Base-by-base conservation (phyloP, 371 early-diverging fungal species). In the Cokeromyces recurvatus region DNA sequence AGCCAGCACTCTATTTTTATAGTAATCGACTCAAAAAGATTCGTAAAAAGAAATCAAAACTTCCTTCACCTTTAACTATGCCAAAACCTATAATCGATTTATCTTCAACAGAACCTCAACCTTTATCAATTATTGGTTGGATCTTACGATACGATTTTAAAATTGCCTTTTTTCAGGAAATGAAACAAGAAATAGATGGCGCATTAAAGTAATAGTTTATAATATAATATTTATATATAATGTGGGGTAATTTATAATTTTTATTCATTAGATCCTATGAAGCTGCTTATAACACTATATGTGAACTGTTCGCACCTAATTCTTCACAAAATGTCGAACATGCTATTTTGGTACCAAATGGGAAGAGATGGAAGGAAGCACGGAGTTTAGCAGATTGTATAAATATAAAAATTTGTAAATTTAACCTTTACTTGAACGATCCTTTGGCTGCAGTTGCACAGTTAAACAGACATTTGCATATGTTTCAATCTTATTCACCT, bases 71-170 rank as follows among this genome's bases (percentile, higher is more conserved):
- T 12, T 43, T 78, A 0, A 61, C 74, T 2, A 42, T 57, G 6
- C 51, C 57, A 9, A 56, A 55, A 37, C 54, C 52, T n/a, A 51
- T 47, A 29, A 52, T 40, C 19, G 66, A 56, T 42, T 43, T 53
- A 10, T 71, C 62, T 16, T 63, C 59, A 12, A 52, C 42, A 1
- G 67, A 59, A 32, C 57, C 73, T 12, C 72, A 74, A 22, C 71
- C 73, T 0, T 64, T 84, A 12, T 66, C 78, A 27, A 47, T 71
- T 6, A 68, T 67, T 32, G 93, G 90, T 2, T 92, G 93, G 93
- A 67, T 77, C 51, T 44, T 85, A 6, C 78, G 93, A n/a, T 91
- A 91, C 48, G 92, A 93, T 38, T 82, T 73, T 42, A 93, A 93
- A 61, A 59, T 81, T 49, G 91, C 70, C 4, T 77, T 81, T 22